Evolutionary conservation across 2,329 filamentous ascomycete species (phyloP).

Genomic region (Colletotrichum orbiculare): DNA sequence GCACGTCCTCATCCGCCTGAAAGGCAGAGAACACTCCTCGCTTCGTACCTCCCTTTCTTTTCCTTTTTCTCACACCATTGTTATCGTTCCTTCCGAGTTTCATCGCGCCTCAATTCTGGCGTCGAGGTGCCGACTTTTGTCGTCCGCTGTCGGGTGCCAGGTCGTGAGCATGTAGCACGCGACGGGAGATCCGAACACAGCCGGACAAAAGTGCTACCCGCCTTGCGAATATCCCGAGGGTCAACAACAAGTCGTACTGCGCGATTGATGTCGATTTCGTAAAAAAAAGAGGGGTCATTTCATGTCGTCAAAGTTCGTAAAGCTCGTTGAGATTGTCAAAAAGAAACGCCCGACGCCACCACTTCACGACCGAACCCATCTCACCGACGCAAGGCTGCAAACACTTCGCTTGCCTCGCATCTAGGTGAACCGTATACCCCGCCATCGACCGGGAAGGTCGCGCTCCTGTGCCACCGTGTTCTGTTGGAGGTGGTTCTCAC

Average conservation of each 20-base stretch:
- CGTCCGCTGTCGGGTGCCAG: no score
- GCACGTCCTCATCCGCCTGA: no score
- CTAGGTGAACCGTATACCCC: slow-evolving; percentile 31
- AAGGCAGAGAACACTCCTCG: no score
- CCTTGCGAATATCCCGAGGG: no score
- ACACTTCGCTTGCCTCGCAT: slow-evolving; percentile 22
- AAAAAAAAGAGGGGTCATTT: slow-evolving; percentile 28
- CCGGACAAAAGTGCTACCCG: no score
- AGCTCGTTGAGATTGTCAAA: slow-evolving; percentile 22
- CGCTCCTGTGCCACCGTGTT: slow-evolving; percentile 23
- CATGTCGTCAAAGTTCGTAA: slow-evolving; percentile 35
- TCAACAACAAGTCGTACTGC: slow-evolving; percentile 19
- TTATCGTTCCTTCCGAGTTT: no score
- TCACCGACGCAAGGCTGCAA: slow-evolving; percentile 8
- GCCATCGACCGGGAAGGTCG: slow-evolving; percentile 28
- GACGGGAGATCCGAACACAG: no score
- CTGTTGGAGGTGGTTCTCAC: slow-evolving; percentile 19
- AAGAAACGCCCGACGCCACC: slow-evolving; percentile 19
- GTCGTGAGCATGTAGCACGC: no score
- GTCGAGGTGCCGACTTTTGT: no score
- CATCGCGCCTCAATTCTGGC: no score
- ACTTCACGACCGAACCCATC: neutral
- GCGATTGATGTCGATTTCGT: slow-evolving; percentile 31
- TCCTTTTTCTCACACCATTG: no score
- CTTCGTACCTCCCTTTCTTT: no score